Base-by-base conservation (phyloP, 2,329 filamentous ascomycete genomes). In the Penicillium verrucosum region DNA sequence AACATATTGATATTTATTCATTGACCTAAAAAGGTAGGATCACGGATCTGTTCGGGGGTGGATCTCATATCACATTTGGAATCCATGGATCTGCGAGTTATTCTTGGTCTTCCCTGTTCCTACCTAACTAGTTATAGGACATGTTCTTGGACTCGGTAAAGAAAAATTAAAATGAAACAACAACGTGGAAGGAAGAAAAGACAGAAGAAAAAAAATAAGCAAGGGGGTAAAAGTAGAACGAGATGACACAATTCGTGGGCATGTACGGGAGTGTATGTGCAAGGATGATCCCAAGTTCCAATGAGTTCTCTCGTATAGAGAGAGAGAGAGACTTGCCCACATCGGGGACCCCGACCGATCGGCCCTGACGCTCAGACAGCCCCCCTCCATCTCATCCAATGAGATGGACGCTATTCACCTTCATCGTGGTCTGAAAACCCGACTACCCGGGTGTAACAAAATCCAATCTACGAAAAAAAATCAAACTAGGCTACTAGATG, bases 301-400 rank as follows among this genome's bases (percentile, higher is more conserved):
- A 18, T 12, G 7, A 16, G 23, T 21, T 6, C 45, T 51, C 57
- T 54, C 57, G 45, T 57, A 50, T 57, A 18, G 18, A 18, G 18
- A 18, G 18, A 18, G 18, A 18, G 2, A 18, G 16, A 36, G 45
- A 41, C 25, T 48, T 51, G 21, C 10, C 50, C 46, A 45, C 32
- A 53, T 61, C 59, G 53, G 58, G 45, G 36, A 36, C 55, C 18
- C 60, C 60, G 58, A 60, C 42, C 36, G 58, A 60, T 61, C 54
- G 57, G 48, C 43, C 46, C 30, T 41, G 36, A 46, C 51, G 54
- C 54, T 57, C 51, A 38, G 55, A 46, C 37, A 29, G 12, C 21
- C 21, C 18, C 18, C 6, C 27, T 18, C 5, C 34, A 12, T n/a
- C 27, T 29, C n/a, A n/a, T 11, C 59, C 59, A 61, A 61, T 61